Conservation (phyloP, 75 land plant species). For the Selaginella moellendorffii region DNA sequence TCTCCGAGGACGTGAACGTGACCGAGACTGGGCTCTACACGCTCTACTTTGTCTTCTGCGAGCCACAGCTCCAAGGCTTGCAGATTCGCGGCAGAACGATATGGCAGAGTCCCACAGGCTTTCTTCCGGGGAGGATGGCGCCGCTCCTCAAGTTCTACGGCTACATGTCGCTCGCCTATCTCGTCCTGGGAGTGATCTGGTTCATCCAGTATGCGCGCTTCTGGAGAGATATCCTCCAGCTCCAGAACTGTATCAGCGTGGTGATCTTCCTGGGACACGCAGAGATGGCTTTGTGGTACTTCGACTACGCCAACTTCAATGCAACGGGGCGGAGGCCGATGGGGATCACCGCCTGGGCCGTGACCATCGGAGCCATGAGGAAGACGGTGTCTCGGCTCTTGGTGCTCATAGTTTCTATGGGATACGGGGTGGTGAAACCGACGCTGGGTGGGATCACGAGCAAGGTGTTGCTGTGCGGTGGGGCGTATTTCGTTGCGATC, state of each 20-base stretch:
- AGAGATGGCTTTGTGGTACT: slow-evolving; percentile 88
- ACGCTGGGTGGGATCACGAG: slow-evolving; percentile 86
- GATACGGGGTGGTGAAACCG: slow-evolving; percentile 86
- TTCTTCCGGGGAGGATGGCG: slow-evolving; percentile 85
- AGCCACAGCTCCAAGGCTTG: slow-evolving; percentile 54
- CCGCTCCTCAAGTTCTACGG: slow-evolving; percentile 74
- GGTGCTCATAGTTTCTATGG: slow-evolving; percentile 86
- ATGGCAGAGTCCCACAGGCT: slow-evolving; percentile 85
- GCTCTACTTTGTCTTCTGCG: slow-evolving; percentile 64
- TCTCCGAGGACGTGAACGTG: slow-evolving; percentile 19
- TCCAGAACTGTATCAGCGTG: slow-evolving; percentile 58
- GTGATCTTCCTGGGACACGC: slow-evolving; percentile 77
- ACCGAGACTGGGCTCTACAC: slow-evolving; percentile 77
- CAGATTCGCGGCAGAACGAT: slow-evolving; percentile 47
- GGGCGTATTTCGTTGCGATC: slow-evolving; percentile 53
- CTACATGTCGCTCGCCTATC: slow-evolving; percentile 60
- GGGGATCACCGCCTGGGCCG: slow-evolving; percentile 79
- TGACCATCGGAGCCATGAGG: slow-evolving; percentile 60
- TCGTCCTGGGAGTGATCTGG: slow-evolving; percentile 59
- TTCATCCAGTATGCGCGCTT: slow-evolving; percentile 50
- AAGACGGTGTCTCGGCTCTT: slow-evolving; percentile 69
- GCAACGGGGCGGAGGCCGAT: slow-evolving; percentile 57
- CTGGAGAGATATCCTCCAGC: slow-evolving; percentile 78
- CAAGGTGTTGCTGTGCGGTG: slow-evolving; percentile 57
- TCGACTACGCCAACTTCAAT: slow-evolving; percentile 73